Evolutionary conservation across 345 rosid species (phyloP), one percentile per base, ranked within the genome.

Genomic region (Rhizophora apiculata): DNA sequence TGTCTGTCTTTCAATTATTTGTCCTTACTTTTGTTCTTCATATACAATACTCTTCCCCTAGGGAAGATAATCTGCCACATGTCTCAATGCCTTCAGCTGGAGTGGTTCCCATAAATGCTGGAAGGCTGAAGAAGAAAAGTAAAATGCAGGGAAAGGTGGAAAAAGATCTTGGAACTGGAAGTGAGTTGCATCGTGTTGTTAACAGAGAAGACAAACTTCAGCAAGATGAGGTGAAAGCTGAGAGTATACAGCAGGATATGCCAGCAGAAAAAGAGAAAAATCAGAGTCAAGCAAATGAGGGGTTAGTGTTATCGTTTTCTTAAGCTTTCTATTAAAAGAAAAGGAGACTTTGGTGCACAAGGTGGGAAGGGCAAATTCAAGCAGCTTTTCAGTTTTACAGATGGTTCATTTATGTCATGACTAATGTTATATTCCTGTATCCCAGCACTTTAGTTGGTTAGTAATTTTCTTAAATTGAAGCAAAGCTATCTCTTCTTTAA

Each of bases 291-390:
- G 26, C 29, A 34, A 70, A 70, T 62, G 63, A 71, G 6, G 54
- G 31, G 74, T 71, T 43, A 55, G 74, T 71, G n/a, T 57, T 29
- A 18, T 56, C 16, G 15, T 39, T 43, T 54, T 8, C 37, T 21
- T 52, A 3, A 55, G 66, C 34, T 21, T 46, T 29, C 60, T 56
- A 3, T 24, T 3, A 24, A 21, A 56, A 21, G 26, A 27, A 24
- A 56, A 56, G 18, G 49, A 11, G 49, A 43, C 13, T 43, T 15
- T 43, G 19, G 5, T 43, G 49, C 19, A 13, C 4, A 11, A 13
- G 49, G 49, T 5, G 1, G 16, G 18, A 43, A 19, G 49, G 18
- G 3, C 18, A 43, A 43, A 15, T 43, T 39, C 5, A 13, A 43
- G 4, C 49, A 43, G 18, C 49, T 43, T 43, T 43, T 43, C 16